These are phyloP conservation scores for Sclerotiophoma versabilis DNA, from an alignment of 2,329 filamentous ascomycete genomes.

Conservation along the genomic window DNA sequence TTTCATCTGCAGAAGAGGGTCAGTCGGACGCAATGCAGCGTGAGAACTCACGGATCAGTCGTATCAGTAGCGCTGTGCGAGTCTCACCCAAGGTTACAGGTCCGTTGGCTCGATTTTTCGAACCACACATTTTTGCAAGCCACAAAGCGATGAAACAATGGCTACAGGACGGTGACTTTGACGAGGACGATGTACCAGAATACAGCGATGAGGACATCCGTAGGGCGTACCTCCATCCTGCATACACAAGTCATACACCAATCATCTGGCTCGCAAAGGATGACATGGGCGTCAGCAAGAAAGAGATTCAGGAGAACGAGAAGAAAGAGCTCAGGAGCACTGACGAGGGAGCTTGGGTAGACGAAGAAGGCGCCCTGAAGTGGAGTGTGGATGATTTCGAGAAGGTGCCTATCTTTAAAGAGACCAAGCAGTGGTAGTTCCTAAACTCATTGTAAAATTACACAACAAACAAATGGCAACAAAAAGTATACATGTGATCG, in stretches of 20 bases:
- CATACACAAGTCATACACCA: constrained; percentile 42
- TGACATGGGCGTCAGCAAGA: constrained; percentile 41
- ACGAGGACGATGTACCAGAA: constrained; percentile 40
- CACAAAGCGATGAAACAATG: constrained; percentile 45
- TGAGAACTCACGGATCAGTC: constrained; percentile 36
- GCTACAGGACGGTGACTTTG: constrained; percentile 41
- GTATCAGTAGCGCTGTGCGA: constrained; percentile 32
- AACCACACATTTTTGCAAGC: constrained; percentile 46
- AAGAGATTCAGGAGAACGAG: constrained; percentile 41
- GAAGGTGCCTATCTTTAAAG: constrained; percentile 45
- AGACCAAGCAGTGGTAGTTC: constrained; percentile 36
- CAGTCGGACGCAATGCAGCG: constrained; percentile 27
- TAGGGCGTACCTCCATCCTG: constrained; percentile 47
- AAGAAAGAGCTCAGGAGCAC: constrained; percentile 35
- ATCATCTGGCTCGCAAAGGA: constrained; percentile 46
- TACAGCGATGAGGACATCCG: constrained; percentile 44
- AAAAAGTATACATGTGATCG: neutral
- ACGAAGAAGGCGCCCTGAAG: constrained; percentile 36
- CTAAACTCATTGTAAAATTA: neutral
- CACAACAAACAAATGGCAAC: neutral
- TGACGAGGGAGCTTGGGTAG: constrained; percentile 47
- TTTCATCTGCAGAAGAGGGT: constrained; percentile 43
- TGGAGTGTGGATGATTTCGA: constrained; percentile 43
- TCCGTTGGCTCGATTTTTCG: constrained; percentile 44
- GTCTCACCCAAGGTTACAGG: constrained; percentile 35